Base-by-base conservation (phyloP, 2,329 filamentous ascomycete genomes). In the Ceratocystis cubensis region DNA sequence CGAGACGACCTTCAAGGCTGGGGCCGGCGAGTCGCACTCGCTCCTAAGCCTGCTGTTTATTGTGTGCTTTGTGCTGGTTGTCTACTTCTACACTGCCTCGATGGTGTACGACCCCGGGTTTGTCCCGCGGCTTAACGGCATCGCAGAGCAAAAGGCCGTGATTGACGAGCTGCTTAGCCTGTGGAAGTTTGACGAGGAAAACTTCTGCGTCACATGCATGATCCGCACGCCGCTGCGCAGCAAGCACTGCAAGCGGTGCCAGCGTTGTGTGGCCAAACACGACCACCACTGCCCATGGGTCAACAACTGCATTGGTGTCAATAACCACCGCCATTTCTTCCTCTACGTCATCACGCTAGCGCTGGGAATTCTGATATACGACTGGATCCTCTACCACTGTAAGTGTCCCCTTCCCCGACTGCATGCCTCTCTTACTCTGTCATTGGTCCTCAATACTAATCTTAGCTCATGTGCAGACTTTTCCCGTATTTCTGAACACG, bases 201-300 rank as follows among this genome's bases (percentile, higher is more conserved):
- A 96, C 74, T 99, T 97, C 73, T 99, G 94, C 75, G 87, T 95
- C 33, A 85, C 85, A 61, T 99, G 94, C 78, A 96, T 97, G 92
- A 89, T 96, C 71, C 84, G 93, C 65, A 93, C 89, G 70, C 94
- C 94, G 2, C 78, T 99, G 69, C 84, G 94, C 70, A 96, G 92
- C 78, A 99, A 97, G 79, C 94, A 99, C 77, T 99, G 94, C 78
- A 88, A 88, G 73, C 83, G 89, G 69, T 99, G 94, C 75, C 85
- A 88, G 72, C 88, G 93, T 70, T 99, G 94, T 74, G 89, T 99
- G 65, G 91, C 93, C 65, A 96, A 95, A 76, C 91, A 96, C 77
- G 94, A 99, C 74, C 94, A 99, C 73, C 94, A 99, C 74, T 99
- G 94, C 73, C 94, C 94, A 0, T 99, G 94, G 94, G 89, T 97